Evolutionary conservation across 140 eudicot genomes (phyloP).

Genomic region (Flaveria floridana): DNA sequence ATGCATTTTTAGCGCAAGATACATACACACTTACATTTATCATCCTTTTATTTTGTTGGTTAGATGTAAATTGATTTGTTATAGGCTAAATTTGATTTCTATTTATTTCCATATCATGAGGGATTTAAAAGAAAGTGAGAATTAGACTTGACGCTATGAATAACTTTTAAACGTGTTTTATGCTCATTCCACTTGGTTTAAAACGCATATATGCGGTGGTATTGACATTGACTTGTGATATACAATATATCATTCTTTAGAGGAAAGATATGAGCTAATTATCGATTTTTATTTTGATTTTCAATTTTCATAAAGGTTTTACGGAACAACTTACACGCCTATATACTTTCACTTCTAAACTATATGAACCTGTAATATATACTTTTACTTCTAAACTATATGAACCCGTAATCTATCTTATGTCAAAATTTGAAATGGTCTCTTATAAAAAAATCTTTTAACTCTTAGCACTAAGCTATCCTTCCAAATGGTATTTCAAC

Average conservation of each 20-base stretch:
- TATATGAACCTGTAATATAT: too few species aligned
- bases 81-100: conserved; percentile 26
- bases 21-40: not conserved
- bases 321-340: too few species aligned
- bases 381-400: too few species aligned
- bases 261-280: not conserved
- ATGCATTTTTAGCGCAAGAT: conserved; percentile 30
- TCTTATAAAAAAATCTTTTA: too few species aligned
- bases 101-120: conserved; percentile 4
- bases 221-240: not conserved
- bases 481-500: not conserved
- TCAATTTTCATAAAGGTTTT: too few species aligned
- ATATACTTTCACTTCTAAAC: too few species aligned
- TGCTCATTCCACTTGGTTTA: not conserved
- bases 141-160: not conserved
- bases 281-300: not conserved
- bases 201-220: not conserved
- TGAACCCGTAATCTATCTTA: too few species aligned
- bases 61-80: conserved; percentile 33
- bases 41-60: conserved; percentile 9
- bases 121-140: conserved; percentile 2
- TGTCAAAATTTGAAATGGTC: too few species aligned
- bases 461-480: too few species aligned
- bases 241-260: not conserved
- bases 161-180: not conserved